A percentile compares a stretch with the other conserved stretches of the same genome.
Conservation (phyloP, 306 rosid genomes). For the Vachellia pachyceras region DNA sequence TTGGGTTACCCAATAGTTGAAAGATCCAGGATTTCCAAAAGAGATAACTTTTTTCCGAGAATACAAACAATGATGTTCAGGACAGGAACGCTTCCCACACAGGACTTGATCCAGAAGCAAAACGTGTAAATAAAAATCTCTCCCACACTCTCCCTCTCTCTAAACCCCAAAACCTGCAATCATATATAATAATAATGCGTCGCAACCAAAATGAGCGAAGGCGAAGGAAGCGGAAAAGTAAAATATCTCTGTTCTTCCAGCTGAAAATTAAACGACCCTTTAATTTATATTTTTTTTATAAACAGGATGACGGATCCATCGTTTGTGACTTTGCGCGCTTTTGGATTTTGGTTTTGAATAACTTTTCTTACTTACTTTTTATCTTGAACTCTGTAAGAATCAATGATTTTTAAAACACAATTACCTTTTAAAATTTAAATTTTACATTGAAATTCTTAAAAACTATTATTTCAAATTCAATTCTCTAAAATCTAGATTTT, state of each 20-base stretch:
- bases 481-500: too few species aligned
- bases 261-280: neutral
- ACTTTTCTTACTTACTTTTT: neutral
- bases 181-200: neutral
- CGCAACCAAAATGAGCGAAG: neutral
- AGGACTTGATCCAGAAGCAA: constrained; percentile 14
- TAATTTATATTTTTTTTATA: neutral
- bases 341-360: too few species aligned
- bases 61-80: constrained; percentile 33
- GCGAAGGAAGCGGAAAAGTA: neutral
- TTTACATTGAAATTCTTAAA: too few species aligned
- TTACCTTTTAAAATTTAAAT: too few species aligned
- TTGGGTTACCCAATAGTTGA: constrained; percentile 19
- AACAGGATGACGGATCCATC: neutral
- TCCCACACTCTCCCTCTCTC: neutral
- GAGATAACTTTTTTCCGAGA: neutral
- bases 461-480: too few species aligned
- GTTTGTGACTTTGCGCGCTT: neutral
- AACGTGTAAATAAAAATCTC: constrained; percentile 7
- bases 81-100: neutral
- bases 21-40: constrained; percentile 48
- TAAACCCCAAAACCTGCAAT: constrained; percentile 22
- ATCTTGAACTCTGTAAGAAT: too few species aligned
- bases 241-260: constrained; percentile 18
- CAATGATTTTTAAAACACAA: too few species aligned